Percentiles rank a stretch among this genome's conserved stretches.
Evolutionary conservation across 2,329 filamentous ascomycete species (phyloP).

Genomic region (Neopestalotiopsis rosae): DNA sequence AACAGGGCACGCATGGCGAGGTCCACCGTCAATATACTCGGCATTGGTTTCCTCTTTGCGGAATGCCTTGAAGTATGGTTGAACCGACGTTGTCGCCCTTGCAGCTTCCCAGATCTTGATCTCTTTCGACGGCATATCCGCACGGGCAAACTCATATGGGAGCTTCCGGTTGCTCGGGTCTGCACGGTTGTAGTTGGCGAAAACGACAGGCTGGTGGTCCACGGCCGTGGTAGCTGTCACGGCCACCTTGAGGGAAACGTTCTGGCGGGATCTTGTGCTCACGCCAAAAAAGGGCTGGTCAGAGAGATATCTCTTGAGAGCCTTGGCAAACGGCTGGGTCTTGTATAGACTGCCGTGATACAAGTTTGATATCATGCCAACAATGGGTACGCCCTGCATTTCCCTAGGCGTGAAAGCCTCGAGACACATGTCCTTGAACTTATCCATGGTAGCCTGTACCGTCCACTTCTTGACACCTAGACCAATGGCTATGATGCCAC

Average conservation of each 20-base stretch:
- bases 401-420: slow-evolving; percentile 35
- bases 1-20: slow-evolving; percentile 32
- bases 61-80: slow-evolving; percentile 37
- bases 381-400: slow-evolving; percentile 34
- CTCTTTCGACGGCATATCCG: slow-evolving; percentile 33
- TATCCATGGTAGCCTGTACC: slow-evolving; percentile 33
- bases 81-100: slow-evolving; percentile 35
- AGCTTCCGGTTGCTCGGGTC: slow-evolving; percentile 28
- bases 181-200: slow-evolving; percentile 39
- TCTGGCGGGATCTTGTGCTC: slow-evolving; percentile 27
- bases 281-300: slow-evolving; percentile 37
- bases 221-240: slow-evolving; percentile 32
- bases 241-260: slow-evolving; percentile 34
- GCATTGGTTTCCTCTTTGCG: slow-evolving; percentile 31
- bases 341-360: slow-evolving; percentile 39
- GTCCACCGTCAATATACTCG: slow-evolving; percentile 29
- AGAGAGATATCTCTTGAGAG: slow-evolving; percentile 33
- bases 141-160: slow-evolving; percentile 34
- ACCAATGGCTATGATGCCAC: slow-evolving; percentile 36
- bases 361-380: slow-evolving; percentile 34
- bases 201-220: slow-evolving; percentile 32
- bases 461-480: slow-evolving; percentile 40
- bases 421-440: slow-evolving; percentile 36
- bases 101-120: slow-evolving; percentile 38
- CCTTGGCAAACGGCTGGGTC: slow-evolving; percentile 33